A percentile compares a stretch with the other conserved stretches of the same genome.
These are phyloP conservation scores for Drechslerella coelobrocha DNA, from an alignment of 2,329 filamentous ascomycete species.

Conservation along the genomic window DNA sequence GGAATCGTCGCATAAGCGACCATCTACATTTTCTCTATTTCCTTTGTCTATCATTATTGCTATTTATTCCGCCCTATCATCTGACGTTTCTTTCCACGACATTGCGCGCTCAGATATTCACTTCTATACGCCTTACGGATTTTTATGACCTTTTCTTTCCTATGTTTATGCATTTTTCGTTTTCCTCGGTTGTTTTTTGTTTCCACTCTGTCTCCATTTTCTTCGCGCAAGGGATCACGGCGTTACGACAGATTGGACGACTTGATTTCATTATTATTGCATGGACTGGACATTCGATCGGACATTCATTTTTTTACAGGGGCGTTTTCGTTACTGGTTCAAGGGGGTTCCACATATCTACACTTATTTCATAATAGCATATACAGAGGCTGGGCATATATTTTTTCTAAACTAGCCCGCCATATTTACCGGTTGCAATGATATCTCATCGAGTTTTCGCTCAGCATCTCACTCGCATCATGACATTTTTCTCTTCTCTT, in stretches of 20 bases:
- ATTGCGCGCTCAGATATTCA: too few relatives aligned
- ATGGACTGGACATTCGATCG: conserved; percentile 9
- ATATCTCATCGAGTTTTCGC: too few relatives aligned
- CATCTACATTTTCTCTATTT: neutral
- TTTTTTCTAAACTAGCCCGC: neutral
- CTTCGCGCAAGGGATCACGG: neutral
- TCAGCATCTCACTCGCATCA: too few relatives aligned
- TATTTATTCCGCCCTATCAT: neutral
- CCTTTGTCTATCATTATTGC: neutral
- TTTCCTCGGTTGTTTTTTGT: conserved; percentile 1
- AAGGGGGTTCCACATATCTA: neutral
- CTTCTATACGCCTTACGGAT: too few relatives aligned
- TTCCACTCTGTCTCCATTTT: neutral
- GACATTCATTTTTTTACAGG: conserved; percentile 15
- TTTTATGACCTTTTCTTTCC: neutral
- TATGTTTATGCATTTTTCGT: neutral
- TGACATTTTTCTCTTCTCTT: too few relatives aligned
- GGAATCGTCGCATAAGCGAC: conserved; percentile 23
- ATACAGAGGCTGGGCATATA: neutral
- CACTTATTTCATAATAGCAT: neutral
- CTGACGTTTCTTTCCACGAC: too few relatives aligned
- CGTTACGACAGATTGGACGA: conserved; percentile 11
- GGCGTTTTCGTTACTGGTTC: neutral
- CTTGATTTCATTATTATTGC: neutral
- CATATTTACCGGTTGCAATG: too few relatives aligned